Base-by-base conservation (phyloP, 2,329 filamentous ascomycete genomes). In the Aspergillus felis region DNA sequence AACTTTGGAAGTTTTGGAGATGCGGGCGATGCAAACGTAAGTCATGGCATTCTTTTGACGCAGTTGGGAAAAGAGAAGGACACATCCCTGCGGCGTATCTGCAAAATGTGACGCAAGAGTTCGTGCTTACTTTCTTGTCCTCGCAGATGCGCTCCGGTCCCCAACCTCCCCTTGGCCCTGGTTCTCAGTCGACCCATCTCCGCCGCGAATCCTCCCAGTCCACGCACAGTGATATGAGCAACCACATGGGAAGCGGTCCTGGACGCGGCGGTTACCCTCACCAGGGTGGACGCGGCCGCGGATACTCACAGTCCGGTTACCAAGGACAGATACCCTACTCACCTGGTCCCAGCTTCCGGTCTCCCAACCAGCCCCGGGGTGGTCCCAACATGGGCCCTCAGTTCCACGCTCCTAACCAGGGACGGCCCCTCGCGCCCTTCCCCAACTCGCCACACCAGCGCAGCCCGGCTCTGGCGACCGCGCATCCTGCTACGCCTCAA, bases 161-260 rank as follows among this genome's bases (percentile, higher is more conserved):
- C 59, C 84, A 87, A 65, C 83, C 84, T 64, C 82, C 83, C 59
- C 80, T 83, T 62, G 80, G 82, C 59, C 80, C 86, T 66, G 83
- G 82, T 59, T 78, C 84, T 55, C 88, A 89, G 68, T 82, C 85
- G n/a, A 84, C 83, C 63, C 92, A 97, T 76, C 84, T 91, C 67
- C 89, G 93, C 68, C 88, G 91, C 66, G 89, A 93, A 72, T 97
- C 93, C 29, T 88, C 88, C 41, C 91, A 94, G 70, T 95, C 91
- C 24, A 83, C 86, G 62, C 89, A 93, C 74, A 86, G 85, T 71
- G 89, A 92, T 62, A 84, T 87, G 75, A 84, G 82, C 73, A 86
- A 83, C 71, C 83, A 84, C 70, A 72, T 75, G 66, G 68, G 67
- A 63, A 78, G 76, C 67, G 81, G 79, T 58, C 76, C 79, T 50